Base-by-base conservation (phyloP, 345 rosid genomes). In the Salix purpurea region DNA sequence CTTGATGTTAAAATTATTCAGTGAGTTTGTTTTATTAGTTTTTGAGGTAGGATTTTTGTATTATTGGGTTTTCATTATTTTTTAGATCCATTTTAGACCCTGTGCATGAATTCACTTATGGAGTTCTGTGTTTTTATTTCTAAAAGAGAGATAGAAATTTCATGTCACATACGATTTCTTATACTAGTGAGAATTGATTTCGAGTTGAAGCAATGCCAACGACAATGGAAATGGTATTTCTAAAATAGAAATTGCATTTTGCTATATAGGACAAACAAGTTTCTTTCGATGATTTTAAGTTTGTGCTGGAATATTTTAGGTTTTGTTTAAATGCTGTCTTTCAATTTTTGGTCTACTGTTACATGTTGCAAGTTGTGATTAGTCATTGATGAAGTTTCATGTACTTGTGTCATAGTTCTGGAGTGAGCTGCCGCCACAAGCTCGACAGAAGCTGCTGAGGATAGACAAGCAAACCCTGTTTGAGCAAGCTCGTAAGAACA, bases 401-500 rank as follows among this genome's bases (percentile, higher is more conserved):
- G 39, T 66, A 64, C 73, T 78, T 70, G 32, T 83, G 37, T 21
- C 75, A 73, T 83, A 96, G 99, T 96, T 91, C 76, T 96, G 99
- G 99, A 87, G 86, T 83, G 95, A 88, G 81, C 74, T 92, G 65
- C 71, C 96, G 1, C 84, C 76, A 7, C 89, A 86, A 82, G 88
- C 87, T 42, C 87, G 95, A 65, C 88, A 84, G 73, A 86, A 89
- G 82, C 94, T 96, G n/a, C 85, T 96, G 61, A 85, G 86, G 88
- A 86, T 93, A 76, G 97, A 96, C 76, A 96, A 94, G 82, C 99
- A 93, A 78, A 81, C 90, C 58, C 81, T 96, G 40, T 88, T 93
- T 79, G 97, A 93, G 90, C 97, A 92, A 86, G 98, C 97, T 82
- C 96, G 98, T 36, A 96, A 91, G 88, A 90, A 91, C 84, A 91